These are phyloP conservation scores for Kandelia obovata DNA, from an alignment of 345 rosid species.

Conservation along the genomic window DNA sequence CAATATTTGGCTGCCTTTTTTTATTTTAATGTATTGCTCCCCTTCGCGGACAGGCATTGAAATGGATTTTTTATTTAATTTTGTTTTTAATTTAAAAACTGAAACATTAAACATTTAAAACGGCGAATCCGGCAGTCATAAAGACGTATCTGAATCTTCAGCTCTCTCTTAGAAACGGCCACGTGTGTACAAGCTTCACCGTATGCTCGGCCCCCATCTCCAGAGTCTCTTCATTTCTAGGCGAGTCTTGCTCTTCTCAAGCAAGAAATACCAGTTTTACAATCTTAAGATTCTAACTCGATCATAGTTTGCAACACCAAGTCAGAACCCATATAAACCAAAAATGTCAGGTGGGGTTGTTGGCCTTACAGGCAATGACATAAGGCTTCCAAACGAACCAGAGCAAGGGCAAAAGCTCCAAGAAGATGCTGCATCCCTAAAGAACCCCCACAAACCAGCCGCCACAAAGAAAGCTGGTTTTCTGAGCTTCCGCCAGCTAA, in stretches of 20 bases:
- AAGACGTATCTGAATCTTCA: conserved; percentile 6
- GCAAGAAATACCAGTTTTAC: not conserved
- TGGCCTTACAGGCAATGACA: conserved; percentile 55
- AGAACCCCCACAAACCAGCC: conserved; percentile 10
- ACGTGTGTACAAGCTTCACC: conserved; percentile 21
- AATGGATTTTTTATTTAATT: no score
- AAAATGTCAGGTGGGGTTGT: conserved; percentile 73
- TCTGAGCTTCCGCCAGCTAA: conserved; percentile 59
- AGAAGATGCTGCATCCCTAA: conserved; percentile 10
- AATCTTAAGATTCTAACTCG: not conserved
- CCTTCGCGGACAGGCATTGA: no score
- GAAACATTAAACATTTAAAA: no score
- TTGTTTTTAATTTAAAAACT: no score
- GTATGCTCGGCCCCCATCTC: not conserved
- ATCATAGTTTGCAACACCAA: not conserved
- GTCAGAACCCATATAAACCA: not conserved
- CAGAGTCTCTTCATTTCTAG: not conserved
- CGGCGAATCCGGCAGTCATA: no score
- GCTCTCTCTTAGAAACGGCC: conserved; percentile 9
- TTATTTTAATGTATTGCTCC: no score
- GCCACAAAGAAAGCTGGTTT: conserved; percentile 19
- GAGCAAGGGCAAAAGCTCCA: conserved; percentile 21
- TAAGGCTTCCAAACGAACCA: conserved; percentile 47
- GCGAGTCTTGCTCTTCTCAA: not conserved
- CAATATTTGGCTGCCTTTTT: no score